Base-by-base conservation (phyloP, 1,139 yeast species). In the Hanseniaspora uvarum region DNA sequence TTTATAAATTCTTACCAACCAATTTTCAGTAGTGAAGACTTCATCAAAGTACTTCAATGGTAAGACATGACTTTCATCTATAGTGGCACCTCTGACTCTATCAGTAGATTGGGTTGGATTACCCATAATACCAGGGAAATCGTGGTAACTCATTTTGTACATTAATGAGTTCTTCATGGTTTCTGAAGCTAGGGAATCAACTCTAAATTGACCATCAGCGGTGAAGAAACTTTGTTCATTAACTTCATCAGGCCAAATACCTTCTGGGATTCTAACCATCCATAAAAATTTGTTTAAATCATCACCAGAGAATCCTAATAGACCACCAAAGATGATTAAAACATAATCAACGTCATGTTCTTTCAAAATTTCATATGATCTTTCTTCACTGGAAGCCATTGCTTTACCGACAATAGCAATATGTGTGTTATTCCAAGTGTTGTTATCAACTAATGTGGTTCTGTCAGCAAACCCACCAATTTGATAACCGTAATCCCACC, bases 401-500 rank as follows among this genome's bases (percentile, higher is more conserved):
- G 98, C 97, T 70, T 88, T 87, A 64, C 99, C 99, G 55, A 94
- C 98, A n/a, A 96, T 88, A 60, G 98, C 99, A 70, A 94, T 94
- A 68, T 94, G 99, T 5, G 99, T 94, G 72, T 94, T 94, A 69
- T 94, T 94, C 99, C 99, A 94, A 11, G 99, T 94, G 70, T 94
- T 94, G 77, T 94, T 94, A 70, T 94, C 99, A 45, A 94, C 99
- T 61, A 94, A 77, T 5, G 99, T 94, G 59, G 98, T 92, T 68
- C 98, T 81, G 70, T 94, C 98, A 46, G 98, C 98, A 97, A 94
- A 92, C 58, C 99, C 99, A 62, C 98, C 98, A 65, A 94, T 94
- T 72, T 94, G 99, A 70, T 94, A 94, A 55, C 99, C 99, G 67
- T 94, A 94, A 74, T 94, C 99, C 99, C 99, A 94, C 99, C 99